Conservation (phyloP, 75 land plant species). For the Chamaecyparis obtusa region DNA sequence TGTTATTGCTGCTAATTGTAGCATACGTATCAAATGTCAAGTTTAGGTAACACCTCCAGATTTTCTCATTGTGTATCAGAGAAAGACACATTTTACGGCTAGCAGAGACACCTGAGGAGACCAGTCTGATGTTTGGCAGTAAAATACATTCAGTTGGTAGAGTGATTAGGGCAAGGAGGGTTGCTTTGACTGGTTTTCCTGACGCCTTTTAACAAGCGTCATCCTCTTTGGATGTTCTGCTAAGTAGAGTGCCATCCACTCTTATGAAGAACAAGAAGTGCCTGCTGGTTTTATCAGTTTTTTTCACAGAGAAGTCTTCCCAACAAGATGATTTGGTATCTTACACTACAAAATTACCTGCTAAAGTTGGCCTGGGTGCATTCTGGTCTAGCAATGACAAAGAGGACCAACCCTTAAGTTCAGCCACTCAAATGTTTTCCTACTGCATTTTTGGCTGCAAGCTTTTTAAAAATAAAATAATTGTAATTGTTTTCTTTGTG, state of each 20-base stretch:
- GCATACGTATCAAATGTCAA: not conserved
- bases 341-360: no score
- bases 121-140: not conserved
- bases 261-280: not conserved
- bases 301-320: no score
- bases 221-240: not conserved
- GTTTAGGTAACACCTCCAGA: not conserved
- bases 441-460: no score
- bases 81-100: not conserved
- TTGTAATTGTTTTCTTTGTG: no score
- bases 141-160: not conserved
- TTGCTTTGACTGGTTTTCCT: not conserved
- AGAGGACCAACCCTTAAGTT: no score
- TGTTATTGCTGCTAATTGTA: not conserved
- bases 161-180: not conserved
- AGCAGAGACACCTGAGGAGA: not conserved
- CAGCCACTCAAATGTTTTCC: no score
- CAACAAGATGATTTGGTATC: no score
- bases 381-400: no score
- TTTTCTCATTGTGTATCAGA: not conserved
- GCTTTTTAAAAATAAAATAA: no score
- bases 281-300: no score
- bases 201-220: not conserved
- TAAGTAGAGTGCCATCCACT: not conserved
- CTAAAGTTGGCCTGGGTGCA: no score